phyloP scores from a whole-genome alignment of 179 eudicot genomes.

The Beta corolliflora region DNA sequence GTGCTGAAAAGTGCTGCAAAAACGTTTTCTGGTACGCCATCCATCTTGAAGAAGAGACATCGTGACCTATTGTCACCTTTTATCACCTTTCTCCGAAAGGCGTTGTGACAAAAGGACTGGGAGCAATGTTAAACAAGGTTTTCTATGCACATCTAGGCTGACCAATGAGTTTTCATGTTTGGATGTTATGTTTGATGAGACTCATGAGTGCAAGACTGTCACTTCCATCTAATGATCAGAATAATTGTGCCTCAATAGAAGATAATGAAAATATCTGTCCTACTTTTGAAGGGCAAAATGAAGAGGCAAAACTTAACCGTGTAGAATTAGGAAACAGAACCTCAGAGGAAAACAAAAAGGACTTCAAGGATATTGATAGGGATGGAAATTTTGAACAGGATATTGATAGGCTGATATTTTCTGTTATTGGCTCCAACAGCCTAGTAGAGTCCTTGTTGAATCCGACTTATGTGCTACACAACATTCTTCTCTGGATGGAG shows the following conservation, averaged over 20 bases:
- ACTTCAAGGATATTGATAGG: slow-evolving; percentile 10
- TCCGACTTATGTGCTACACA: slow-evolving; percentile 40
- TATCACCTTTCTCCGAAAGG: slow-evolving; percentile 90
- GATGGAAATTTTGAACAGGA: slow-evolving; percentile 24
- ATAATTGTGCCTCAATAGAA: slow-evolving; percentile 25
- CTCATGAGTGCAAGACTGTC: slow-evolving; percentile 28
- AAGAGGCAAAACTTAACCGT: slow-evolving; percentile 21
- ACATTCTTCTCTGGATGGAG: slow-evolving; percentile 51
- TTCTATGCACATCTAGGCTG: slow-evolving; percentile 53
- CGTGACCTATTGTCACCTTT: slow-evolving; percentile 87
- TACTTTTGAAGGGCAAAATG: slow-evolving; percentile 19
- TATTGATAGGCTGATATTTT: slow-evolving; percentile 23
- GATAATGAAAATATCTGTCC: slow-evolving; percentile 39
- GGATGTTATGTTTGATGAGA: slow-evolving; percentile 65
- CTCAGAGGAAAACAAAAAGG: slow-evolving; percentile 27
- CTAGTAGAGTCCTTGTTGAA: slow-evolving; percentile 60
- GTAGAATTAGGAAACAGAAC: slow-evolving; percentile 23
- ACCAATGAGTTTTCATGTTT: slow-evolving; percentile 65
- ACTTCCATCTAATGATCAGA: slow-evolving; percentile 37
- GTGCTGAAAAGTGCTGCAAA: slow-evolving; percentile 89
- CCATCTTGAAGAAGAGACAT: slow-evolving; percentile 85
- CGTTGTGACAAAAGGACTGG: slow-evolving; percentile 71
- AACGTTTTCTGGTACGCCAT: slow-evolving; percentile 76
- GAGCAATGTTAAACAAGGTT: slow-evolving; percentile 47
- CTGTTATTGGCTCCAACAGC: slow-evolving; percentile 37